Evolutionary conservation across 2,329 filamentous ascomycete genomes (phyloP).

Genomic region (Gaeumannomyces sp.): DNA sequence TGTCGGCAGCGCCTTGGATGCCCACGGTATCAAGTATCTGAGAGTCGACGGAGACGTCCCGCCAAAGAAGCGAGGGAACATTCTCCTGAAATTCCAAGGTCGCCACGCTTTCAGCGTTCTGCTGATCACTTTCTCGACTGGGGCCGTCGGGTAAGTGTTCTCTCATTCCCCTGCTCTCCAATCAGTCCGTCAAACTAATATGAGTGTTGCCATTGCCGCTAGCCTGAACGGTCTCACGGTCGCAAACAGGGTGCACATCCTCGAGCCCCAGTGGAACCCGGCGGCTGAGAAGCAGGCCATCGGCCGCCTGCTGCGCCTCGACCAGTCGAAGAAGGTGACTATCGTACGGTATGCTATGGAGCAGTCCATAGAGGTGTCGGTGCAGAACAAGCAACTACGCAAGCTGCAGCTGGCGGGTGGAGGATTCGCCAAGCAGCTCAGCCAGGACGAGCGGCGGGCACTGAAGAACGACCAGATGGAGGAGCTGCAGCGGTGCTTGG

Average conservation of each 20-base stretch:
- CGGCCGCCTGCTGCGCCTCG: constrained; percentile 13
- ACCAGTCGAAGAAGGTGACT: constrained; percentile 12
- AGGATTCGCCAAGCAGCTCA: background rate
- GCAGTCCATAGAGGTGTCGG: constrained; percentile 12
- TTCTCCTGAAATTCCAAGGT: background rate
- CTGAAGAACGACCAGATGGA: background rate
- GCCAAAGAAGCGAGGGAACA: constrained; percentile 1
- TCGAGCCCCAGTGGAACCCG: constrained; percentile 16
- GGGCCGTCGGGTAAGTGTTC: background rate
- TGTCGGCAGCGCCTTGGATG: background rate
- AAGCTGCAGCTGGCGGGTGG: background rate
- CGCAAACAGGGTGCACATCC: constrained; percentile 15
- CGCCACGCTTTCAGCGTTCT: background rate
- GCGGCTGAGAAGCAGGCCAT: constrained; percentile 16
- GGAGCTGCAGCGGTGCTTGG: background rate
- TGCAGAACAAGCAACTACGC: constrained; percentile 2
- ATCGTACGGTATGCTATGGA: constrained; percentile 13
- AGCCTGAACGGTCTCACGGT: constrained; percentile 18
- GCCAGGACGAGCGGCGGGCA: background rate
- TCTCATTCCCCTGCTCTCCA: background rate
- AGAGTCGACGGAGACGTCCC: background rate
- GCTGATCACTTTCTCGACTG: constrained; percentile 1
- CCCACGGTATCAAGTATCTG: background rate
- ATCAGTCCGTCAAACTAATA: background rate
- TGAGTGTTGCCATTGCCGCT: background rate